Base-by-base conservation (phyloP, 257 asterid species). In the Penstemon newberryi region DNA sequence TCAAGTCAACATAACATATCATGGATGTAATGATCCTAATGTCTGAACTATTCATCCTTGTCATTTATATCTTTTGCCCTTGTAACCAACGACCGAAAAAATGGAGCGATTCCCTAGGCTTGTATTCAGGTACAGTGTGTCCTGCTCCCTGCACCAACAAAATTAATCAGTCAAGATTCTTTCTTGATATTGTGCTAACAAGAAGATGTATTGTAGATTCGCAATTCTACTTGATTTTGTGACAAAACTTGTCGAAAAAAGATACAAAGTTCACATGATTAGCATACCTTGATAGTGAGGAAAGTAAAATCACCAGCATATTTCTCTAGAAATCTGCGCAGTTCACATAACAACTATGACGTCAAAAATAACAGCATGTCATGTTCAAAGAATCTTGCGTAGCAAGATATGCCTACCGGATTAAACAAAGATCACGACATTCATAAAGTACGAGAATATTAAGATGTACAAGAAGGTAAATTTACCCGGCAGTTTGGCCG, bases 61-160 rank as follows among this genome's bases (percentile, higher is more conserved):
- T 15, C 54, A 9, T 12, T 73, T 73, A 85, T 63, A 85, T 82
- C 3, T 0, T 41, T 7, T 49, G 50, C 8, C 78, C 78, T 73
- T 74, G 58, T 57, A 86, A 51, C 89, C 89, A 86, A 68, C 83
- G 79, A 51, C 69, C 58, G 53, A 81, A 86, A 63, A 86, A 86
- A 25, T 81, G 69, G 12, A 86, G 38, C 3, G 92, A 59, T 63
- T 86, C 92, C 65, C 60, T 63, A 2, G 92, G 92, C 74, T 86
- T 83, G 82, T 83, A 81, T 51, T 83, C 92, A 0, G 92, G 89
- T 37, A 86, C 92, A 12, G 87, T 83, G 47, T 86, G 92, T 19
- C 89, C 92, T 11, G 87, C 83, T 50, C 86, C 87, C 92, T 86
- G 65, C 66, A 50, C 5, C 0, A 61, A 38, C 40, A 51, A 8